A percentile compares a stretch with the other conserved stretches of the same genome.
phyloP scores from a whole-genome alignment of 176 grass and related monocot species.

The Echinochloa phyllopogon region DNA sequence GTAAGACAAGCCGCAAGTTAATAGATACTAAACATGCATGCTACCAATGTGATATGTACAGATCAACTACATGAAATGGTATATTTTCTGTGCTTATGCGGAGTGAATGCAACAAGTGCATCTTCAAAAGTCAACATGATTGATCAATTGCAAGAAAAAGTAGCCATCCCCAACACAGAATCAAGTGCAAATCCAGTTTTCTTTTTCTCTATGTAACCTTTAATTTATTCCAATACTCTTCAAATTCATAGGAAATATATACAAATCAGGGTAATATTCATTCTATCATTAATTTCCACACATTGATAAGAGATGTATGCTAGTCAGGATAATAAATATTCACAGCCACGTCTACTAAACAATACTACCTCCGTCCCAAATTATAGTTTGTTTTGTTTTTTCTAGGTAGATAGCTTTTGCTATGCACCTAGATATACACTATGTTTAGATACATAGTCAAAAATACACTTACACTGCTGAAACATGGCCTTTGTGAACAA shows the following conservation, averaged over 20 bases:
- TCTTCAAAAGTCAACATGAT: not conserved
- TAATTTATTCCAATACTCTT: not conserved
- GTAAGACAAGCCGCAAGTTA: conserved; percentile 24
- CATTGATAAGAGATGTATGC: not conserved
- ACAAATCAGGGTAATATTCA: not conserved
- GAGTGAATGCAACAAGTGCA: not conserved
- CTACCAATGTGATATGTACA: conserved; percentile 8
- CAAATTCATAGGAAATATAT: not conserved
- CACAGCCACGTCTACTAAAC: conserved; percentile 1
- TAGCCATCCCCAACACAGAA: not conserved
- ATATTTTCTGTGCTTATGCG: not conserved
- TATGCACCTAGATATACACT: no score
- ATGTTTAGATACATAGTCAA: no score
- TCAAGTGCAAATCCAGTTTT: conserved; percentile 9
- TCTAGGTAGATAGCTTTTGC: no score
- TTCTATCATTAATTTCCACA: not conserved
- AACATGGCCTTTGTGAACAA: conserved; percentile 98
- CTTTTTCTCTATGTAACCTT: not conserved
- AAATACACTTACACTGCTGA: conserved; percentile 90
- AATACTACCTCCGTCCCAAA: not conserved
- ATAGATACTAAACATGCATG: conserved; percentile 15
- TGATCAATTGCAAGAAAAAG: not conserved
- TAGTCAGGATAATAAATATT: not conserved
- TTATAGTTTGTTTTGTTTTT: no score
- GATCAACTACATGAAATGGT: conserved; percentile 15